A percentile compares a stretch with the other conserved stretches of the same genome.
Conservation (phyloP, 1,139 yeast genomes). For the Hemisphaericaspora lyxosophila region DNA sequence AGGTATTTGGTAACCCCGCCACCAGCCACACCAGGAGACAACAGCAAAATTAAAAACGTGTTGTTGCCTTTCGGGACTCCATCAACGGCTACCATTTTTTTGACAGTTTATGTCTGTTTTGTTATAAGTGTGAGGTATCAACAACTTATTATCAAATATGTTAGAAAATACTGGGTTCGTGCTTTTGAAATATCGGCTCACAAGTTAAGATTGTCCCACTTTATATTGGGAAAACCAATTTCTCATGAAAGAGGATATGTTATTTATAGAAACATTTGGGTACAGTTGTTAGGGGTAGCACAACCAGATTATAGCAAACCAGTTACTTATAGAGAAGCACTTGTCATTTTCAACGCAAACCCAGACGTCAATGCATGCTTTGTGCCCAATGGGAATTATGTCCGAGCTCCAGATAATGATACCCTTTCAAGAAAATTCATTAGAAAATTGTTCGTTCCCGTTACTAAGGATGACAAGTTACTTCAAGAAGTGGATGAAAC, state of each 20-base stretch:
- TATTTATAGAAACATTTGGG: slow-evolving; percentile 53
- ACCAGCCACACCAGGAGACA: slow-evolving; percentile 1
- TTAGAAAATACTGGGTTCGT: slow-evolving; percentile 58
- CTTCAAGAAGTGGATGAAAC: slow-evolving; percentile 36
- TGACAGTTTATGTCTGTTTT: slow-evolving; percentile 10
- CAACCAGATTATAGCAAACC: slow-evolving; percentile 64
- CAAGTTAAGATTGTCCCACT: slow-evolving; percentile 71
- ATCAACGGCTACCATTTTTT: slow-evolving; percentile 10
- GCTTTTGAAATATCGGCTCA: slow-evolving; percentile 60
- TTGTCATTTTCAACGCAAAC: slow-evolving; percentile 40
- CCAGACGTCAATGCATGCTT: slow-evolving; percentile 49
- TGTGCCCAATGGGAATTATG: slow-evolving; percentile 74
- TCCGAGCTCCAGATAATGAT: slow-evolving; percentile 86
- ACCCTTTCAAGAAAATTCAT: slow-evolving; percentile 65
- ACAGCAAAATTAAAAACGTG: slow-evolving; percentile 17
- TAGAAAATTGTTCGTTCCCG: slow-evolving; percentile 72
- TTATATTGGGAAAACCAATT: slow-evolving; percentile 67
- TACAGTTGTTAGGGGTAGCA: slow-evolving; percentile 36
- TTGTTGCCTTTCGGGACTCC: slow-evolving; percentile 28
- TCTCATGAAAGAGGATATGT: slow-evolving; percentile 75
- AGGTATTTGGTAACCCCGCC: slow-evolving; percentile 35
- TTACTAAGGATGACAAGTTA: slow-evolving; percentile 74
- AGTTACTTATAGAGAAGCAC: slow-evolving; percentile 49
- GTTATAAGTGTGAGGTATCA: slow-evolving; percentile 12
- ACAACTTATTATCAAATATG: slow-evolving; percentile 30